Evolutionary conservation across 352 stramenopile genomes (phyloP).

Genomic region (Thalassiosira ordinaria): DNA sequence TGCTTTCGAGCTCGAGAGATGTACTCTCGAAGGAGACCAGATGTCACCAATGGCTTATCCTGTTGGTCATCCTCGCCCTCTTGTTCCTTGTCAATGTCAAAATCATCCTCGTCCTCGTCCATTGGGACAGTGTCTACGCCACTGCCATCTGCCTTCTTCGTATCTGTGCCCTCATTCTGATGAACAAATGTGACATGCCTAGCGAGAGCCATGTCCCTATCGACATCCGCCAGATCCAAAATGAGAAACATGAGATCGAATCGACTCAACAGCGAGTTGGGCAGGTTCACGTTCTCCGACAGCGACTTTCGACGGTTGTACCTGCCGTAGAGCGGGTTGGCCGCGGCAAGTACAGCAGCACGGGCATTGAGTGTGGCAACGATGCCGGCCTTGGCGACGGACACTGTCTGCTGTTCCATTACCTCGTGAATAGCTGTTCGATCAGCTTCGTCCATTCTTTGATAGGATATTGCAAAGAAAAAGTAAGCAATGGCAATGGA

Average conservation of each 20-base stretch:
- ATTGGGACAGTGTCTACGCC: slow-evolving; percentile 20
- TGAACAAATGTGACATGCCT: slow-evolving; percentile 85
- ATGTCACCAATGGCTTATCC: slow-evolving; percentile 53
- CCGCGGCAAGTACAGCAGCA: slow-evolving; percentile 89
- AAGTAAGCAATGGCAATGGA: no score
- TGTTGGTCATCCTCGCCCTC: slow-evolving; percentile 45
- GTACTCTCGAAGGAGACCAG: slow-evolving; percentile 83
- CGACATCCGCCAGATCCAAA: slow-evolving; percentile 93
- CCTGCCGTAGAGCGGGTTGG: slow-evolving; percentile 91
- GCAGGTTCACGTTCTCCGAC: slow-evolving; percentile 98
- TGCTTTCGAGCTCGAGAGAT: slow-evolving; percentile 85
- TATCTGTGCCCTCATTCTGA: slow-evolving; percentile 66
- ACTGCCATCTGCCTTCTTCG: slow-evolving; percentile 28
- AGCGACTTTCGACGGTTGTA: slow-evolving; percentile 87
- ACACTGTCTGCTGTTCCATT: slow-evolving; percentile 99
- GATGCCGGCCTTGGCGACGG: slow-evolving; percentile 99
- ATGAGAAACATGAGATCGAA: slow-evolving; percentile 99
- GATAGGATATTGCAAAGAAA: slow-evolving; percentile 48
- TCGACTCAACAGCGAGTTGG: slow-evolving; percentile 98
- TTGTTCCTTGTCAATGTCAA: slow-evolving; percentile 23
- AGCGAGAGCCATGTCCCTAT: slow-evolving; percentile 82
- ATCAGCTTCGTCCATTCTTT: slow-evolving; percentile 98
- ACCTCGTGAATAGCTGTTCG: slow-evolving; percentile 98
- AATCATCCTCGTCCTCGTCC: slow-evolving; percentile 58
- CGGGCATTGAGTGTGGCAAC: slow-evolving; percentile 96